Evolutionary conservation across 176 grass and related monocot genomes (phyloP), one percentile per base, ranked within the genome.

Genomic region (Bothriochloa decipiens): DNA sequence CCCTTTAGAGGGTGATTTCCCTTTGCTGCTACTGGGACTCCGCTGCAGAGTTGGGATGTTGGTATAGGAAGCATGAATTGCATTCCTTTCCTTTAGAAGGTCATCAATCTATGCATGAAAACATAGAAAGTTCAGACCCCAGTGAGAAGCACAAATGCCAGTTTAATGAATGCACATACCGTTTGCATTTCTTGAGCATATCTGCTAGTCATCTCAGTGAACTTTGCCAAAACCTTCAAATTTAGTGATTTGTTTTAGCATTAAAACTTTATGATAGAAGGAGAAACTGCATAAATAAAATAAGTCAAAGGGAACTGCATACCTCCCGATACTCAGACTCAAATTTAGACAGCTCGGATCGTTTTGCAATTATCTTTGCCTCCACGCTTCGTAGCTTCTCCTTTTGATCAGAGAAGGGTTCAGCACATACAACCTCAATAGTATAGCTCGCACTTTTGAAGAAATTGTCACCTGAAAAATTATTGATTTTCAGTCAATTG

Each of bases 271-370:
- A 53, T 26, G 28, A 37, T 17, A 16, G 32, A 33, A 22, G 23
- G 40, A 81, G 2, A 49, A 70, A 6, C 23, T 28, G 26, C 49
- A 57, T 28, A 68, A 57, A n/a, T 2, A 63, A 67, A 62, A 7
- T 22, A 68, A 26, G 46, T 2, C 69, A 62, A 81, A 88, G 18
- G 43, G 26, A 40, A 72, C 17, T 18, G 79, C 64, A 68, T 83
- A 96, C 97, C 89, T 99, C 93, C 80, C 93, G 87, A 80, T 99
- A 99, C 74, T 99, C 97, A 0, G 93, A 88, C 84, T 99, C 97
- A 88, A 99, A 99, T 80, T 99, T 96, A 25, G 97, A 96, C 26
- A 96, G 52, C 71, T 96, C 97, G 32, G 91, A 91, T 49, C 86
- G 86, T 86, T 99, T 99, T 25, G 88, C 83, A 37, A 99, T 79